Evolutionary conservation across 768 basidiomycete species (phyloP), one percentile per base, ranked within the genome.

Genomic region (Xerocomellus amylosporus): DNA sequence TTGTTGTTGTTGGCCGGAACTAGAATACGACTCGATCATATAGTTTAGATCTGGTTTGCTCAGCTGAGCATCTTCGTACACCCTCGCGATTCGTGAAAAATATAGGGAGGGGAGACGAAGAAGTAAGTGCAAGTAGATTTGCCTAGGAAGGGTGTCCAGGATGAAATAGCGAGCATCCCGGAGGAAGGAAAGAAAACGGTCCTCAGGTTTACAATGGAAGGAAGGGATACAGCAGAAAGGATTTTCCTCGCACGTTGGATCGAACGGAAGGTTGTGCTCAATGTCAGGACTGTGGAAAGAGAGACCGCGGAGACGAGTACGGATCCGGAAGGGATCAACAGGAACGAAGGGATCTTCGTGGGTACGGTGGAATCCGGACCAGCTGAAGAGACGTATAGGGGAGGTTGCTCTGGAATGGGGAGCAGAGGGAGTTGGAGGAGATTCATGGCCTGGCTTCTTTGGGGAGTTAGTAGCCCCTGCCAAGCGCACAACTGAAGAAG

Each of bases 41-140:
- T 79, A 64, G 47, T 81, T 72, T 9, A 92, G 80, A 63, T 92
- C 90, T 9, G 84, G 87, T 56, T 77, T 78, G 64, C 87, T 88
- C 47, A 92, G 79, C 50, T 91, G 85, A 2, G 89, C 88, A 53
- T 89, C 87, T 60, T 86, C 80, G 58, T 90, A 90, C 26, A 91
- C 80, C 45, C 82, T 78, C 3, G 87, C 81, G 22, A 92, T 90
- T 3, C 90, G 84, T 3, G 85, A 80, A 69, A 90, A 92, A 64
- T 92, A 92, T 62, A 90, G 74, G 0, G 86, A 80, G 2, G 90
- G 90, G n/a, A 92, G 77, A 15, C 84, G 79, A 17, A 91, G 76
- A 8, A 91, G 79, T 26, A 72, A 40, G 43, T 72, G 68, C 41
- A 79, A 67, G 59, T 81, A 82, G 0, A 69, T 26, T 58, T 79